These are phyloP conservation scores for Teratosphaeria nubilosa DNA, from an alignment of 2,329 filamentous ascomycete genomes.

Conservation along the genomic window DNA sequence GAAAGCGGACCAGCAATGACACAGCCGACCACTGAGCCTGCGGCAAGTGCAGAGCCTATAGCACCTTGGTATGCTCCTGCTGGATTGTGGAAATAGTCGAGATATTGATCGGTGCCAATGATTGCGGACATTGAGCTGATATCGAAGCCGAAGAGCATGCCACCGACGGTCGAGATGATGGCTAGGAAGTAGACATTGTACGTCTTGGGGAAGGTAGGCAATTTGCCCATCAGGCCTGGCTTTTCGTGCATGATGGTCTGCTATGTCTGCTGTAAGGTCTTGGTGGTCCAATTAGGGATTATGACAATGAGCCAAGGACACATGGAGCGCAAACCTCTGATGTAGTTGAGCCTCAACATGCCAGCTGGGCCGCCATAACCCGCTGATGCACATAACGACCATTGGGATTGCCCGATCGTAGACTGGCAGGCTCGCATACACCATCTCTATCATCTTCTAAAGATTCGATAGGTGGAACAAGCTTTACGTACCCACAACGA, in stretches of 20 bases:
- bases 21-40: slow-evolving; percentile 39
- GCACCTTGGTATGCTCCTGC: slow-evolving; percentile 38
- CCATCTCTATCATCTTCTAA: not conserved
- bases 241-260: too few relatives aligned
- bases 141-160: slow-evolving; percentile 41
- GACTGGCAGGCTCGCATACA: too few relatives aligned
- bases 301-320: too few relatives aligned
- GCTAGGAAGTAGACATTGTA: slow-evolving; percentile 47
- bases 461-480: not conserved
- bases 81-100: slow-evolving; percentile 42
- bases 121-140: slow-evolving; percentile 47
- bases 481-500: not conserved
- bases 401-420: too few relatives aligned
- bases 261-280: not conserved
- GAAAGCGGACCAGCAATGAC: slow-evolving; percentile 36
- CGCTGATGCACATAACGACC: too few relatives aligned
- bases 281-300: not conserved
- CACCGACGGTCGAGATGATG: slow-evolving; percentile 37
- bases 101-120: slow-evolving; percentile 41
- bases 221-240: too few relatives aligned
- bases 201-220: slow-evolving; percentile 17
- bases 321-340: too few relatives aligned
- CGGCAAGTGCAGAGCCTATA: slow-evolving; percentile 41
- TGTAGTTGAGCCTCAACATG: too few relatives aligned
- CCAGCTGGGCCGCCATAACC: too few relatives aligned